Percentiles rank a stretch among this genome's conserved stretches.
phyloP scores from a whole-genome alignment of 345 rosid genomes.

The Bruguiera sexangula region DNA sequence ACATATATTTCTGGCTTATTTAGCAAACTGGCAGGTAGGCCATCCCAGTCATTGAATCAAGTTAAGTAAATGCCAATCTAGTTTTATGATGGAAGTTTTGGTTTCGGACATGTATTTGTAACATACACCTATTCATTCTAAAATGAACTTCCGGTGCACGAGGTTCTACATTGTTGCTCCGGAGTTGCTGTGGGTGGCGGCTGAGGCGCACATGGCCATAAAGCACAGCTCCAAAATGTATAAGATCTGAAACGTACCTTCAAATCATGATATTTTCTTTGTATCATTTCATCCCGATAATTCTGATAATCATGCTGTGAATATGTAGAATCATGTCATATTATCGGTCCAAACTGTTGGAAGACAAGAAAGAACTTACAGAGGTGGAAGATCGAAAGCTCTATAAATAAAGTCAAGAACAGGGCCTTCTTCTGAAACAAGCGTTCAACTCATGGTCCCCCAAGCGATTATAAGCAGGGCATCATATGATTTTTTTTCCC shows the following conservation, averaged over 20 bases:
- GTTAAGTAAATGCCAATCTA: no score
- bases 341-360: constrained; percentile 9
- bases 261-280: constrained; percentile 45
- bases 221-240: constrained; percentile 79
- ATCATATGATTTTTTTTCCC: no score
- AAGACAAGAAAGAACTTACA: constrained; percentile 47
- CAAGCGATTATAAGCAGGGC: no score
- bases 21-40: no score
- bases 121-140: no score
- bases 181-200: no score
- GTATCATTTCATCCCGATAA: constrained; percentile 27
- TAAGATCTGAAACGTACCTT: constrained; percentile 93
- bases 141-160: no score
- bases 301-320: not conserved
- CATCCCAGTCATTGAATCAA: no score
- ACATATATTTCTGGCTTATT: no score
- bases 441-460: constrained; percentile 35
- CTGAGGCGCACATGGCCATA: constrained; percentile 4
- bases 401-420: constrained; percentile 56
- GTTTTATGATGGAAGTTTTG: no score
- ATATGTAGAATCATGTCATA: not conserved
- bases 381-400: constrained; percentile 72
- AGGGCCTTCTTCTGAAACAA: constrained; percentile 61
- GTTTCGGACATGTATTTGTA: no score
- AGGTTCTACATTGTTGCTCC: no score